phyloP scores from a whole-genome alignment of 2,329 filamentous ascomycete species.

The Arthrinium phaeospermum region DNA sequence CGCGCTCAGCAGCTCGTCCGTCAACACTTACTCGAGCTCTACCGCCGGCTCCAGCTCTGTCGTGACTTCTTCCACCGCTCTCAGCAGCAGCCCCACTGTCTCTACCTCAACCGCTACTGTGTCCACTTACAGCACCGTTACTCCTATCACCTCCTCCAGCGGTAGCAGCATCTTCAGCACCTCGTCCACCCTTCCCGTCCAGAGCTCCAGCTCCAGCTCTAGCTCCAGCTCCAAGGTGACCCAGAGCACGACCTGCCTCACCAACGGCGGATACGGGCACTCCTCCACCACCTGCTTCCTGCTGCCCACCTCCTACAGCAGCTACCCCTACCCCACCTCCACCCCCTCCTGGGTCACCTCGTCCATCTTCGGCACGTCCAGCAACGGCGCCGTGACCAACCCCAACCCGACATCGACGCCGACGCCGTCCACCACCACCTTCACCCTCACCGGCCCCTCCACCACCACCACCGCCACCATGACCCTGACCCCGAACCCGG shows the following conservation, averaged over 20 bases:
- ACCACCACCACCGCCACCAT: constrained; percentile 33
- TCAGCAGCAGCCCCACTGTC: background rate
- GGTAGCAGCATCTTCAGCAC: background rate
- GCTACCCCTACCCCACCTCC: background rate
- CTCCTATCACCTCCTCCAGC: background rate
- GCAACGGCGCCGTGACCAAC: constrained; percentile 10
- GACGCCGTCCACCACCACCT: constrained; percentile 17
- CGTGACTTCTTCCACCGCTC: background rate
- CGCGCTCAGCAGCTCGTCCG: background rate
- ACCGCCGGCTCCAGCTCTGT: background rate
- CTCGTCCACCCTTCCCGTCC: background rate
- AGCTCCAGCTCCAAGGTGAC: background rate
- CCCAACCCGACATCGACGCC: too few relatives aligned
- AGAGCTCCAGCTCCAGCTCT: background rate
- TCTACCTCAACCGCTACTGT: background rate
- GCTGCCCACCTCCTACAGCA: background rate
- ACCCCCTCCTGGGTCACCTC: background rate
- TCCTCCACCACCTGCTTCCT: background rate
- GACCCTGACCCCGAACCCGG: background rate
- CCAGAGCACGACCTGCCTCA: background rate
- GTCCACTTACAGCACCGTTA: background rate
- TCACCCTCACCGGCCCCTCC: constrained; percentile 42
- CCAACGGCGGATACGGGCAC: background rate
- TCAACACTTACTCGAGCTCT: background rate
- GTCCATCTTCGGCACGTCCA: background rate